A percentile compares a stretch with the other conserved stretches of the same genome.
Conservation (phyloP, 768 basidiomycete genomes). For the Boletus sensibilis region DNA sequence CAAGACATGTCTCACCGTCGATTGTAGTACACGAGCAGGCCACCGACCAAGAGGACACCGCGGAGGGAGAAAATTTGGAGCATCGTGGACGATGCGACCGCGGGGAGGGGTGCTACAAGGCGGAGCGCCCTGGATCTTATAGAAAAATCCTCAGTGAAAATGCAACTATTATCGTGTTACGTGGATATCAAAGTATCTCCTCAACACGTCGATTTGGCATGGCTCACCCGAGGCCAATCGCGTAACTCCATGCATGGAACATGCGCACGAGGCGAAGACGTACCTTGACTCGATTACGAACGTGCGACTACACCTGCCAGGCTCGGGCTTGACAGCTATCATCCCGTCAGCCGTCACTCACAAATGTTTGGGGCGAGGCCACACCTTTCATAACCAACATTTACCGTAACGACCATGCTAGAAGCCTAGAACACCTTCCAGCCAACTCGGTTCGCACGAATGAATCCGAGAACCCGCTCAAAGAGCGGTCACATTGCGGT, state of each 20-base stretch:
- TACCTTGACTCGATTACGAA: slow-evolving; percentile 1
- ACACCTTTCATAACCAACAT: not conserved
- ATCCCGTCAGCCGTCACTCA: not conserved
- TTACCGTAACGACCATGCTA: not conserved
- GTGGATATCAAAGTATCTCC: not conserved
- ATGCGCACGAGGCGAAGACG: slow-evolving; percentile 5
- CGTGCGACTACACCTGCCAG: slow-evolving; percentile 6
- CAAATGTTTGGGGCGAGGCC: not conserved
- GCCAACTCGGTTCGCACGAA: not conserved
- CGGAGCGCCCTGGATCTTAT: slow-evolving; percentile 2
- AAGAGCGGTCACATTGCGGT: no score
- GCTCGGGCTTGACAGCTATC: not conserved
- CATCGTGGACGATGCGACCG: slow-evolving; percentile 1
- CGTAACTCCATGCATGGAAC: not conserved
- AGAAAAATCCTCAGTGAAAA: not conserved
- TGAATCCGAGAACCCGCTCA: not conserved
- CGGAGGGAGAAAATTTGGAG: slow-evolving; percentile 11
- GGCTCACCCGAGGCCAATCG: slow-evolving; percentile 1
- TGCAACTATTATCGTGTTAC: not conserved
- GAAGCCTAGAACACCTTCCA: not conserved
- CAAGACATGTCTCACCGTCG: slow-evolving; percentile 10
- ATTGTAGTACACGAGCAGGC: slow-evolving; percentile 19
- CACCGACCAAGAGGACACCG: slow-evolving; percentile 20
- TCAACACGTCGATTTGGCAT: not conserved
- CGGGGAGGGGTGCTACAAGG: not conserved